Percentiles rank a stretch among this genome's conserved stretches.
These are phyloP conservation scores for Sextonia rubra DNA, from an alignment of 164 flowering plant species.

Conservation along the genomic window DNA sequence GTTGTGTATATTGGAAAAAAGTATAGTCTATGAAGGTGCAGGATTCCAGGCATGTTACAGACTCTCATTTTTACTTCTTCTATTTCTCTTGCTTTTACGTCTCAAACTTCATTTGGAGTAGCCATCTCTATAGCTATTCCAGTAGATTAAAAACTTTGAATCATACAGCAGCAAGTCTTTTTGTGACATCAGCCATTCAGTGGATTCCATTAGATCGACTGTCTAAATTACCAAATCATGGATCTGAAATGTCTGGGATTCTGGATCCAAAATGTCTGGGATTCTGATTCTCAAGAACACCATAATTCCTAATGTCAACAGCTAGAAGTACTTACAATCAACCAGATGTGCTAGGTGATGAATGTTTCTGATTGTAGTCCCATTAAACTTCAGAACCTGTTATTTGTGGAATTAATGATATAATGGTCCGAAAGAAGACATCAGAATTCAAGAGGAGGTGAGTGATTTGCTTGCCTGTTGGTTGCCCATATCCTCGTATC, in stretches of 20 bases:
- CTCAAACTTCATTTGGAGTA: neutral
- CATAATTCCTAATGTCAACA: neutral
- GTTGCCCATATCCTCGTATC: slow-evolving; percentile 91
- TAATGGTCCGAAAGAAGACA: neutral
- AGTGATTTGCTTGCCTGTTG: slow-evolving; percentile 59
- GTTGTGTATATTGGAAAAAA: neutral
- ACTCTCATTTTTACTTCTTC: no score
- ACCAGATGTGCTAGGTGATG: slow-evolving; percentile 87
- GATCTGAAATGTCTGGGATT: neutral
- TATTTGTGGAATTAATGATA: neutral
- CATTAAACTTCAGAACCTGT: slow-evolving; percentile 91
- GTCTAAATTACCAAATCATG: slow-evolving; percentile 1
- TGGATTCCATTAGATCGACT: neutral
- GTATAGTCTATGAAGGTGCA: neutral
- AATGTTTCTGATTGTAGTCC: slow-evolving; percentile 71
- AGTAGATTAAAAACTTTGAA: neutral
- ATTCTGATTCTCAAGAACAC: neutral
- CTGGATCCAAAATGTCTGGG: neutral
- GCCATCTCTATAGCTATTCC: neutral
- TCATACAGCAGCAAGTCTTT: neutral
- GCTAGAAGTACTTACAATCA: slow-evolving; percentile 53
- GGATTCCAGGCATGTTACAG: neutral
- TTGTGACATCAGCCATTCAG: neutral
- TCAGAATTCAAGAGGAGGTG: neutral
- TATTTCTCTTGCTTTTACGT: neutral